Evolutionary conservation across 805 yeast genomes (phyloP).

Genomic region (Cyberlindnera mississippiensis): DNA sequence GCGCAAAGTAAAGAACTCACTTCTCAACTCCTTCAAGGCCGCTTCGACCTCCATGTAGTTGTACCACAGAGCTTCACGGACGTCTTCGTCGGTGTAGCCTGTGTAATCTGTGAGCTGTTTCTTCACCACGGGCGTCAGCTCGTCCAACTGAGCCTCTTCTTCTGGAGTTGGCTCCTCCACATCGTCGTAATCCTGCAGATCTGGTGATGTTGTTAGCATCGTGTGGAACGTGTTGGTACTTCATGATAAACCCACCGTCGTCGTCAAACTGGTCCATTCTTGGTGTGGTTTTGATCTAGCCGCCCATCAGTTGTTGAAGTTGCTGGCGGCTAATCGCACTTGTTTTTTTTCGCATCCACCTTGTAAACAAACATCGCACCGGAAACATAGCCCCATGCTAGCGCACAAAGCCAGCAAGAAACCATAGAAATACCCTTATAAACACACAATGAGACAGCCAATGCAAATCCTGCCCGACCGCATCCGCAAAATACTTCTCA

Average conservation of each 20-base stretch:
- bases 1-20: slow-evolving; percentile 17
- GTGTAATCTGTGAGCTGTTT: slow-evolving; percentile 33
- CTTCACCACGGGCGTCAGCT: slow-evolving; percentile 41
- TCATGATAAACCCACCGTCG: slow-evolving; percentile 21
- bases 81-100: slow-evolving; percentile 42
- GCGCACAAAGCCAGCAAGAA: not conserved
- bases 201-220: slow-evolving; percentile 1
- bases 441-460: not conserved
- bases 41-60: slow-evolving; percentile 54
- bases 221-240: not conserved
- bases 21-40: slow-evolving; percentile 42
- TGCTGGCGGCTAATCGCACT: too few relatives aligned
- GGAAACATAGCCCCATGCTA: too few relatives aligned
- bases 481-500: slow-evolving; percentile 4
- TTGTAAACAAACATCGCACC: too few relatives aligned
- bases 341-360: not conserved
- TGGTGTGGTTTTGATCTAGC: too few relatives aligned
- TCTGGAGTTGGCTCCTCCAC: slow-evolving; percentile 35
- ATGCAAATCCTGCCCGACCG: slow-evolving; percentile 4
- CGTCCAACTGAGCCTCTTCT: slow-evolving; percentile 38
- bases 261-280: slow-evolving; percentile 17
- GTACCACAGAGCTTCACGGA: slow-evolving; percentile 57
- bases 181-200: slow-evolving; percentile 29
- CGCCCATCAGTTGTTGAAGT: too few relatives aligned
- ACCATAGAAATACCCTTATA: not conserved